Evolutionary conservation across 495 filamentous ascomycete genomes (phyloP).

Genomic region (Penicillium chermesinum): DNA sequence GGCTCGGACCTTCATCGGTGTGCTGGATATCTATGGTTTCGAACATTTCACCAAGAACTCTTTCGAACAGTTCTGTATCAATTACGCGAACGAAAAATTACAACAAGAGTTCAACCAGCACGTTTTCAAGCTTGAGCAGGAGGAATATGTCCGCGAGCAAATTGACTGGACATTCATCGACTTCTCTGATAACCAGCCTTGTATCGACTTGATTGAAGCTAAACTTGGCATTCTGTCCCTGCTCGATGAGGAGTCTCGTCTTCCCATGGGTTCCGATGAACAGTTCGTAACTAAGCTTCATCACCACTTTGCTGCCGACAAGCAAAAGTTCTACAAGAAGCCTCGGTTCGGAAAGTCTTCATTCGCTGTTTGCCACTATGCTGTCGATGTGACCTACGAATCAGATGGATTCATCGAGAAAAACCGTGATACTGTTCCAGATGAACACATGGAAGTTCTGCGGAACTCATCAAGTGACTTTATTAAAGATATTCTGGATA

Average conservation of each 20-base stretch:
- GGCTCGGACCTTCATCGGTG: conserved; percentile 92
- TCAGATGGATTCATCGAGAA: conserved; percentile 99
- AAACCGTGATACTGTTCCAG: conserved; percentile 96
- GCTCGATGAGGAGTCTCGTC: conserved; percentile 90
- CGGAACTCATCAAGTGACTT: conserved; percentile 80
- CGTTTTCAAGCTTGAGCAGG: conserved; percentile 99
- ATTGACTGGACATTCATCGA: conserved; percentile 99
- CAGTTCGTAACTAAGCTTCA: conserved; percentile 97
- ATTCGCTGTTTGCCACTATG: conserved; percentile 99
- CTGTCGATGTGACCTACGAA: conserved; percentile 97
- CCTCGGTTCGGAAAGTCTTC: conserved; percentile 95
- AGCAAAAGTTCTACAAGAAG: conserved; percentile 98
- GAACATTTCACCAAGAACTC: conserved; percentile 99
- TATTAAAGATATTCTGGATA: conserved; percentile 76
- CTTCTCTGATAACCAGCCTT: conserved; percentile 99
- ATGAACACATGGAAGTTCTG: conserved; percentile 94
- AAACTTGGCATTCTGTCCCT: conserved; percentile 91
- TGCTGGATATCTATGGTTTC: conserved; percentile 99
- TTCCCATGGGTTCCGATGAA: conserved; percentile 97
- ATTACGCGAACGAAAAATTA: conserved; percentile 98
- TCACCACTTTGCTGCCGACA: conserved; percentile 84
- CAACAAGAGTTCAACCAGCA: conserved; percentile 99
- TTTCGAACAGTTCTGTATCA: conserved; percentile 99
- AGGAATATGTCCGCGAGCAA: conserved; percentile 93
- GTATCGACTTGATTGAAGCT: conserved; percentile 97